A percentile compares a stretch with the other conserved stretches of the same genome.
Evolutionary conservation across 2,329 filamentous ascomycete genomes (phyloP).

Genomic region (Rutstroemia sydowiana): DNA sequence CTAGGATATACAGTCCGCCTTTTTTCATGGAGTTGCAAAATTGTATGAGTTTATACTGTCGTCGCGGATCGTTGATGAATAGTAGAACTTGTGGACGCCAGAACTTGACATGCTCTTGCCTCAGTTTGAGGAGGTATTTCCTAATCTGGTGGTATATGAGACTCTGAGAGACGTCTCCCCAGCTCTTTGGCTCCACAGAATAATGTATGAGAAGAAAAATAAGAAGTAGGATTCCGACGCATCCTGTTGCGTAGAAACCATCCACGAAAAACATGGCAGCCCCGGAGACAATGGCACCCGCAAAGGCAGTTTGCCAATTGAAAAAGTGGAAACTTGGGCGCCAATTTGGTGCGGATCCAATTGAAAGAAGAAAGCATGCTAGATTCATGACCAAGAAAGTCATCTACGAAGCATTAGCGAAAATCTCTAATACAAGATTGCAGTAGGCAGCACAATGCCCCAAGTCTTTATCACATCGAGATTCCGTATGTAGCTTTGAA

Average conservation of each 20-base stretch:
- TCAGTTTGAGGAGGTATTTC: slow-evolving; percentile 77
- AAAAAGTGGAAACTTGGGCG: slow-evolving; percentile 85
- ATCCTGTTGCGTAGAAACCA: slow-evolving; percentile 68
- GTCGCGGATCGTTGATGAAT: slow-evolving; percentile 74
- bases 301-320: slow-evolving; percentile 73
- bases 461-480: no score
- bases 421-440: neutral
- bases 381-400: slow-evolving; percentile 86
- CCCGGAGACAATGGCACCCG: slow-evolving; percentile 68
- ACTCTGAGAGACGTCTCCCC: slow-evolving; percentile 86
- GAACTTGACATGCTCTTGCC: slow-evolving; percentile 86
- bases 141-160: slow-evolving; percentile 83
- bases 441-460: no score
- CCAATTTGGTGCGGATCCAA: slow-evolving; percentile 84
- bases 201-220: slow-evolving; percentile 83
- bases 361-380: slow-evolving; percentile 78
- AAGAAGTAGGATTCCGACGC: slow-evolving; percentile 65
- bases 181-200: slow-evolving; percentile 74
- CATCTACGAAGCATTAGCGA: slow-evolving; percentile 44
- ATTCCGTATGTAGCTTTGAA: no score
- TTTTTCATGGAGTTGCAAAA: slow-evolving; percentile 92
- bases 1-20: slow-evolving; percentile 71
- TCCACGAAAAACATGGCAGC: slow-evolving; percentile 88
- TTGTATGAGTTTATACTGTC: slow-evolving; percentile 75
- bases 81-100: slow-evolving; percentile 85